A percentile compares a stretch with the other conserved stretches of the same genome.
These are phyloP conservation scores for Fusarium sp. DNA, from an alignment of 2,329 filamentous ascomycete species.

Conservation along the genomic window DNA sequence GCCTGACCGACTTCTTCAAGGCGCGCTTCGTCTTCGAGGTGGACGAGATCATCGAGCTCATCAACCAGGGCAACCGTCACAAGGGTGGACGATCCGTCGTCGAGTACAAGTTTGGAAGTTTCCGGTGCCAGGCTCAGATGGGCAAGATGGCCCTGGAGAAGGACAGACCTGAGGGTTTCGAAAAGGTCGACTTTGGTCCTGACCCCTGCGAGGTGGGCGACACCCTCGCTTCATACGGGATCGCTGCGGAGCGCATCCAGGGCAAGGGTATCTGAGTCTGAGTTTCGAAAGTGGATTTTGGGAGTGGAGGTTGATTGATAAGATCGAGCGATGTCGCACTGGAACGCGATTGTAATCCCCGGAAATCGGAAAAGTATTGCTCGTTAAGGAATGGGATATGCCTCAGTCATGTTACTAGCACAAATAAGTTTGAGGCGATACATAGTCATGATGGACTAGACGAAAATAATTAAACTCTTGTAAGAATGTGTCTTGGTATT, in stretches of 20 bases:
- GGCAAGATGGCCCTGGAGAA: slow-evolving; percentile 56
- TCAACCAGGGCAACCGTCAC: slow-evolving; percentile 39
- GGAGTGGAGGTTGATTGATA: neutral
- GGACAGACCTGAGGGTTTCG: slow-evolving; percentile 49
- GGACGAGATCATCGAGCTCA: slow-evolving; percentile 54
- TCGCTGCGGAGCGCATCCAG: slow-evolving; percentile 50
- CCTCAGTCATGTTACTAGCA: neutral
- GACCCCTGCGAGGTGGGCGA: slow-evolving; percentile 55
- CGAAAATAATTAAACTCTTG: neutral
- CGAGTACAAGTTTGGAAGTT: slow-evolving; percentile 68
- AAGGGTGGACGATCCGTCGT: slow-evolving; percentile 48
- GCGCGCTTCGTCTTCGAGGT: slow-evolving; percentile 60
- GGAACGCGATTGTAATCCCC: neutral
- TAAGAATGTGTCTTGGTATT: neutral
- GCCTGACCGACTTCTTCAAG: slow-evolving; percentile 56
- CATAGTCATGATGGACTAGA: neutral
- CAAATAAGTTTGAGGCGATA: neutral
- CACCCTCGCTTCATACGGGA: slow-evolving; percentile 44
- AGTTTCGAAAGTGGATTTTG: neutral
- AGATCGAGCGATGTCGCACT: slow-evolving; percentile 3
- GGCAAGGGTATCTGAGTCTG: slow-evolving; percentile 46
- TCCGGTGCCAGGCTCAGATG: slow-evolving; percentile 65
- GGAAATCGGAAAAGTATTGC: neutral
- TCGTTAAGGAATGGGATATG: neutral
- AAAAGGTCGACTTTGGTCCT: slow-evolving; percentile 53